Evolutionary conservation across 2,329 filamentous ascomycete genomes (phyloP), one percentile per base, ranked within the genome.

Genomic region (Xylaria hypoxylon): DNA sequence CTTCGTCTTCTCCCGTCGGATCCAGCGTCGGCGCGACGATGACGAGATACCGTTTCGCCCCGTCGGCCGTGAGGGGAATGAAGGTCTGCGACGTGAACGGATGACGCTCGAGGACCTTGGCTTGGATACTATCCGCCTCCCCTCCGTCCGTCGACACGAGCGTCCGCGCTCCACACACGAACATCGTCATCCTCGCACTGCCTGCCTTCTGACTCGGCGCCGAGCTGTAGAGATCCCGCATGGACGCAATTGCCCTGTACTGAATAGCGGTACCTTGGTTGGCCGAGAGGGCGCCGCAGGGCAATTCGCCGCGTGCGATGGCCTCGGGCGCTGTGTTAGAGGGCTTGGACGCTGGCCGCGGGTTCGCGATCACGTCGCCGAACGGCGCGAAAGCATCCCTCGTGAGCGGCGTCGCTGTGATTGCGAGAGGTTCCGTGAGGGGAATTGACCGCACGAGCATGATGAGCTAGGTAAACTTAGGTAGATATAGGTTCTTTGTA

Each of bases 11-110:
- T 4, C 70, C 68, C n/a, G 76, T 76, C 5, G 85, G 77, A 11
- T 87, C 83, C 8, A 93, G 80, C 13, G 89, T 93, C 0, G 95
- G 94, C 19, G 95, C 95, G 22, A 98, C 95, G 70, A 98, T 88
- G 68, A 98, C 92, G 28, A 99, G 86, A 78, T 95, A 97, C 24
- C 83, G 80, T 11, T 83, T 74, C 11, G 78, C 72, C 52, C 77
- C 75, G n/a, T 81, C 80, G 11, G 80, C 87, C 40, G 67, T 64
- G 57, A 97, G 82, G 0, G 96, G 96, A 48, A 92, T 86, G 79
- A 99, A 98, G 0, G 94, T 97, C 81, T 99, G 96, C 1, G 92
- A 92, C 1, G 96, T 98, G 80, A 90, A 98, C 0, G 96, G 95
- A 79, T 99, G 96, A 44, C 96, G 86, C 79, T 99, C 96, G 33